Percentiles rank a stretch among this genome's conserved stretches.
These are phyloP conservation scores for Prunus mira DNA, from an alignment of 306 rosid genomes.

Conservation along the genomic window DNA sequence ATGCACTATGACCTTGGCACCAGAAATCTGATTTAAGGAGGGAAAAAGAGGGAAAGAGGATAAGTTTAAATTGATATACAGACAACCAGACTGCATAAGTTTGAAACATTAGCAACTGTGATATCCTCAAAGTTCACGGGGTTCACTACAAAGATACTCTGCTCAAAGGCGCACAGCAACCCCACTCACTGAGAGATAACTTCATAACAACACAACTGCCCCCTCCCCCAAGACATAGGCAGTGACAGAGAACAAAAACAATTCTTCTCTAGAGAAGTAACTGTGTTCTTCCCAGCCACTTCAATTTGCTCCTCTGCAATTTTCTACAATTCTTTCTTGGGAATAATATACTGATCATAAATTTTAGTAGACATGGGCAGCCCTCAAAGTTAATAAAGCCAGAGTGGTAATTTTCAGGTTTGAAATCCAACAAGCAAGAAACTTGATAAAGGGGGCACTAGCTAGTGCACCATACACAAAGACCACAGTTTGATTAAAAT, in stretches of 20 bases:
- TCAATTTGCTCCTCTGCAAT: neutral
- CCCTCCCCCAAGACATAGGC: neutral
- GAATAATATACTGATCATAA: neutral
- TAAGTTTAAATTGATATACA: slow-evolving; percentile 3
- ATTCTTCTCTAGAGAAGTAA: neutral
- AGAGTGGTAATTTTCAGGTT: neutral
- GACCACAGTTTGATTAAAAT: neutral
- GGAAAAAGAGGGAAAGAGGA: neutral
- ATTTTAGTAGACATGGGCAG: neutral
- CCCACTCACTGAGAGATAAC: neutral
- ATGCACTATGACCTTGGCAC: slow-evolving; percentile 83
- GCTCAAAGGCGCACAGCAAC: neutral
- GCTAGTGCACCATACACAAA: neutral
- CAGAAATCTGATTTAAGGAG: slow-evolving; percentile 60
- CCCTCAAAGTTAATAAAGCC: neutral
- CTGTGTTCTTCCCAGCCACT: neutral
- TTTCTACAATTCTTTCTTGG: neutral
- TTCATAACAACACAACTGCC: neutral
- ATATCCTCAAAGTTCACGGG: neutral
- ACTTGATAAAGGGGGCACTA: neutral
- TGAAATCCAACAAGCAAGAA: slow-evolving; percentile 4
- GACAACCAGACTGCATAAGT: neutral
- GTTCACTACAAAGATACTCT: neutral
- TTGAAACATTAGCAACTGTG: neutral
- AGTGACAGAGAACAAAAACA: neutral